These are phyloP conservation scores for Leccinum insigne DNA, from an alignment of 1,284 basidiomycete species.

Conservation along the genomic window DNA sequence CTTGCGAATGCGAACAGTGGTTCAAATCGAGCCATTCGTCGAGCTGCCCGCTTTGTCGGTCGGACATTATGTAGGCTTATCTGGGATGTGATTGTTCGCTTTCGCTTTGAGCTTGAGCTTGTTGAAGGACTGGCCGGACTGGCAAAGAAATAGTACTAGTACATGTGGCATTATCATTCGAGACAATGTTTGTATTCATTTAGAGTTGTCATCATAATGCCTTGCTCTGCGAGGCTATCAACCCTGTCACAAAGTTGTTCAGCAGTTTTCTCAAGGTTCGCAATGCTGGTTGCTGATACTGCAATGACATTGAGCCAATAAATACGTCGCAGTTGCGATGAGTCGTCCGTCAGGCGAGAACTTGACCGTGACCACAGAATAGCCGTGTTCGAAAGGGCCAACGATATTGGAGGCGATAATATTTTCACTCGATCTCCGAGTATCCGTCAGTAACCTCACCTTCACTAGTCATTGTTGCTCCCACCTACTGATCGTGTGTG, in stretches of 20 bases:
- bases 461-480: too few relatives aligned
- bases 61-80: conserved; percentile 58
- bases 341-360: too few relatives aligned
- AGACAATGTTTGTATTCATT: neutral
- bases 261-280: too few relatives aligned
- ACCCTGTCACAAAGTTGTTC: neutral
- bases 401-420: too few relatives aligned
- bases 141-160: neutral
- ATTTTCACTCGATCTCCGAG: too few relatives aligned
- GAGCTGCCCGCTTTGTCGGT: conserved; percentile 90
- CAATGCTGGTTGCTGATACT: too few relatives aligned
- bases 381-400: too few relatives aligned
- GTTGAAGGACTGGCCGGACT: too few relatives aligned
- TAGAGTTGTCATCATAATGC: neutral
- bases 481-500: too few relatives aligned
- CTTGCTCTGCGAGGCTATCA: neutral
- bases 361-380: too few relatives aligned
- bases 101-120: neutral
- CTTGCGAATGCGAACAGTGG: conserved; percentile 56
- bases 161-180: neutral
- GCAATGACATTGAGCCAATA: neutral
- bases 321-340: too few relatives aligned
- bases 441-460: too few relatives aligned
- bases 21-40: conserved; percentile 90
- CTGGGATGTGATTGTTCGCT: neutral